Base-by-base conservation (phyloP, 768 basidiomycete genomes). In the Boletales sp. region DNA sequence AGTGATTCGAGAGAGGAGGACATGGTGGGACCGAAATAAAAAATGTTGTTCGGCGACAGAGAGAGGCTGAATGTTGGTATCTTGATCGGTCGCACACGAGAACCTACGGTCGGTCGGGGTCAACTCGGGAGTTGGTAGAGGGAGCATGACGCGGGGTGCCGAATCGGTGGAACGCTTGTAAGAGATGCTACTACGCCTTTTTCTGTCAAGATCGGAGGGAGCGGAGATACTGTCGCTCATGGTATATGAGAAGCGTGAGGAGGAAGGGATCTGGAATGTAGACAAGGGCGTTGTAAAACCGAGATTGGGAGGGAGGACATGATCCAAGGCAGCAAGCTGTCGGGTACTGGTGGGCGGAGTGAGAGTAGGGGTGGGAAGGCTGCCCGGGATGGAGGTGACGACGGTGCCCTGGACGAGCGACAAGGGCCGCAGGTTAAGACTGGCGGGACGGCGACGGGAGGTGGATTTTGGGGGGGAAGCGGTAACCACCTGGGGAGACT, bases 21-120 rank as follows among this genome's bases (percentile, higher is more conserved):
- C 79, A 53, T 87, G 82, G 73, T 93, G 90, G 51, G 86, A 87
- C 64, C 87, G 87, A 70, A 84, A 82, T 67, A 90, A 78, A 82
- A 91, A 92, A 76, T 89, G 82, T 60, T 90, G 87, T 67, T 91
- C 88, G 64, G 81, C 82, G 50, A 73, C 72, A 56, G 85, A 84
- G 55, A 89, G 79, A 47, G 85, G 79, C 53, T 79, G 49, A 42
- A 31, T 49, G 41, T n/a, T n/a, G 8, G 49, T 37, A 21, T 54
- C 57, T 28, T 57, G 53, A 31, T 65, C 62, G 19, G 51, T 64
- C 25, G 57, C 32, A 55, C 66, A 19, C 67, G 79, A 63, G 28
- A 70, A 74, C 17, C 70, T 72, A 39, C 64, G 71, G 11, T 80
- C 76, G 13, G 77, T 83, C 6, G 86, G 89, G 0, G 88, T 90